These are phyloP conservation scores for Gossypium raimondii DNA, from an alignment of 345 rosid species.

Conservation along the genomic window DNA sequence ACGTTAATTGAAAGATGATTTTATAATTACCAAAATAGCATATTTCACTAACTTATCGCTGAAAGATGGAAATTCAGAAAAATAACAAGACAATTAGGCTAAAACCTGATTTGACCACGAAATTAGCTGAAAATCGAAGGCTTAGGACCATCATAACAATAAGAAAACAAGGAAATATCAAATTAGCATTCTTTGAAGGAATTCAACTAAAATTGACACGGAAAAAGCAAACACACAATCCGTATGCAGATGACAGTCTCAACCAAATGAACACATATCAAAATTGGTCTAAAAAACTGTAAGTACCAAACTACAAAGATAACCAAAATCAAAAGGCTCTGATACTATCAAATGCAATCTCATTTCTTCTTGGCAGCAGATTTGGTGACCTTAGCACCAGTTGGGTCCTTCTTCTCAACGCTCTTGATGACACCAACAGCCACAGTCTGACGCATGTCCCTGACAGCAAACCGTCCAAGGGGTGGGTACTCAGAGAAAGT, in stretches of 20 bases:
- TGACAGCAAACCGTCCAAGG: constrained; percentile 27
- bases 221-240: neutral
- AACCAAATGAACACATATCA: neutral
- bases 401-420: constrained; percentile 29
- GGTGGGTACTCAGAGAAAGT: constrained; percentile 28
- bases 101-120: no score
- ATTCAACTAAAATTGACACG: neutral
- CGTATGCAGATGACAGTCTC: neutral
- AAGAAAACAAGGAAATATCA: no score
- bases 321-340: neutral
- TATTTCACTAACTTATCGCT: no score
- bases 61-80: no score
- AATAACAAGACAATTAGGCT: no score
- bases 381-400: constrained; percentile 31
- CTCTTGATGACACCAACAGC: constrained; percentile 33
- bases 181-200: neutral
- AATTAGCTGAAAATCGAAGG: no score
- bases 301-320: neutral
- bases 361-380: constrained; percentile 26
- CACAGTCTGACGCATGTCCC: constrained; percentile 32
- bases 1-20: no score
- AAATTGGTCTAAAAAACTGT: neutral
- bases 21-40: no score
- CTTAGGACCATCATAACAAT: no score
- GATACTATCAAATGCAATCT: neutral